phyloP scores from a whole-genome alignment of 202 grass and related monocot genomes.

The Saccharum hybrid region DNA sequence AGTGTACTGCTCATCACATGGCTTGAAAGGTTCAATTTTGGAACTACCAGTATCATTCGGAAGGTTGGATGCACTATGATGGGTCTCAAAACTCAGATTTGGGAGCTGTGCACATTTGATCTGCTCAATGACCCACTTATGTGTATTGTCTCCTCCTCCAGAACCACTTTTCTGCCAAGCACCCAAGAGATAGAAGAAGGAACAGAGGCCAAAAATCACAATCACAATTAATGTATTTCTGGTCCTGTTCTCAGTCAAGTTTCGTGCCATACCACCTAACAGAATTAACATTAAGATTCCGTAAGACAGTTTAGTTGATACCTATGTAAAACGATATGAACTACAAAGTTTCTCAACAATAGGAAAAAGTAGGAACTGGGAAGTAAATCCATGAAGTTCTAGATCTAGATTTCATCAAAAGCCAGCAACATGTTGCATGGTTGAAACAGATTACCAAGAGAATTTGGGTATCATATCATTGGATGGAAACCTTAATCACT shows the following conservation, averaged over 20 bases:
- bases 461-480: background rate
- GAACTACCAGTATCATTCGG: constrained; percentile 45
- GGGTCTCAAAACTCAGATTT: constrained; percentile 79
- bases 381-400: constrained; percentile 19
- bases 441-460: constrained; percentile 23
- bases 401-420: constrained; percentile 9
- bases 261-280: constrained; percentile 64
- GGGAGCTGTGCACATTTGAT: constrained; percentile 64
- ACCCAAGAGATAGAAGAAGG: constrained; percentile 89
- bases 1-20: constrained; percentile 68
- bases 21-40: constrained; percentile 54
- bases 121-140: constrained; percentile 68
- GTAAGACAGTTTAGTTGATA: constrained; percentile 8
- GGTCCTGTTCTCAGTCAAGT: constrained; percentile 62
- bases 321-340: constrained; percentile 7
- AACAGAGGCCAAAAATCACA: constrained; percentile 67
- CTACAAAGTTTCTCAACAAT: background rate
- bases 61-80: constrained; percentile 62
- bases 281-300: constrained; percentile 39
- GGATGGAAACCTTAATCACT: background rate
- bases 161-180: constrained; percentile 75
- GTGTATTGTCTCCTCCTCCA: constrained; percentile 79
- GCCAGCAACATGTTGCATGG: background rate
- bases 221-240: constrained; percentile 61
- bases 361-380: background rate